These are phyloP conservation scores for Actinomucor elegans DNA, from an alignment of 371 early-diverging fungal genomes.

Conservation along the genomic window DNA sequence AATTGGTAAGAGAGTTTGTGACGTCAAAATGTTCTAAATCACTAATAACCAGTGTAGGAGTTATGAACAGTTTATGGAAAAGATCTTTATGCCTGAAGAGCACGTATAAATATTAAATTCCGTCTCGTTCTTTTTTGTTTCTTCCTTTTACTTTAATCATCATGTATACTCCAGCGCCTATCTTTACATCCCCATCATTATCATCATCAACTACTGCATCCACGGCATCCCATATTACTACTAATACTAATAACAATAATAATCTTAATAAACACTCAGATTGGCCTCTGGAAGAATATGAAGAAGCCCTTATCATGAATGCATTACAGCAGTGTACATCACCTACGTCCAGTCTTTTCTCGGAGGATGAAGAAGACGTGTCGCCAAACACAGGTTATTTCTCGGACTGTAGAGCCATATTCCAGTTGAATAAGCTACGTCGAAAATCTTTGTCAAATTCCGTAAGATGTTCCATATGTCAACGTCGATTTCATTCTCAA, in stretches of 20 bases:
- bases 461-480: conserved; percentile 23
- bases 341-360: neutral
- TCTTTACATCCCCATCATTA: neutral
- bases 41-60: conserved; percentile 32
- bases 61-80: conserved; percentile 55
- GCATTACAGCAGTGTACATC: conserved; percentile 14
- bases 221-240: neutral
- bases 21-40: neutral
- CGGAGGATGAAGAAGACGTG: conserved; percentile 7
- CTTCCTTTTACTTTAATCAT: neutral
- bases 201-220: neutral
- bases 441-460: conserved; percentile 14
- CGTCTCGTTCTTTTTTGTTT: neutral
- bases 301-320: conserved; percentile 15
- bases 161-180: neutral
- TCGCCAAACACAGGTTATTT: conserved; percentile 9
- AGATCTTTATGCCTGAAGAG: conserved; percentile 53
- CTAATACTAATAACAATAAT: neutral
- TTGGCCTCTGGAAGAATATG: conserved; percentile 22
- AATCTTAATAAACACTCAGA: neutral
- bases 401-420: conserved; percentile 4
- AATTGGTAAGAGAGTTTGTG: conserved; percentile 39
- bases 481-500: conserved; percentile 26
- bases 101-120: conserved; percentile 16
- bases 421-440: conserved; percentile 1